Evolutionary conservation across 2,329 filamentous ascomycete genomes (phyloP).

Genomic region (Akanthomyces lecanii): DNA sequence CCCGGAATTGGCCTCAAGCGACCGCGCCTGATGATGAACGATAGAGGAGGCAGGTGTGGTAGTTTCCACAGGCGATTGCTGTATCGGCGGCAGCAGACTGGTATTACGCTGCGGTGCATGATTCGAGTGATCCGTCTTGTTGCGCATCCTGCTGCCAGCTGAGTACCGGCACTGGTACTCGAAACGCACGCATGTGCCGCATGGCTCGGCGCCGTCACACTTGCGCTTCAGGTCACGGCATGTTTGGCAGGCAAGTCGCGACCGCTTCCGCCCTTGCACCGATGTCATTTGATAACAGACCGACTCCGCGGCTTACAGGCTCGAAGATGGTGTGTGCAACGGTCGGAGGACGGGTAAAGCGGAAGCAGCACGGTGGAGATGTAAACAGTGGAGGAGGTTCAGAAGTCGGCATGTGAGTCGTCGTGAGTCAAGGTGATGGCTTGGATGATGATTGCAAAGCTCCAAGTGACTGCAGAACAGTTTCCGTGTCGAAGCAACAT

Average conservation of each 20-base stretch:
- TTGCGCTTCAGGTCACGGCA: constrained; percentile 54
- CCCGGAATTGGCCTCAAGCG: constrained; percentile 54
- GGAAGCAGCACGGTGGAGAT: constrained; percentile 12
- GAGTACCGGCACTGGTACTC: constrained; percentile 50
- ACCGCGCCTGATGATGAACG: constrained; percentile 23
- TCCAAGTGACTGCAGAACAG: neutral
- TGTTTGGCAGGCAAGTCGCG: constrained; percentile 44
- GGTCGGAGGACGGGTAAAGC: constrained; percentile 11
- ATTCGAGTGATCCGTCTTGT: constrained; percentile 11
- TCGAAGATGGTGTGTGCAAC: neutral
- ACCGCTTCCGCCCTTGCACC: constrained; percentile 30
- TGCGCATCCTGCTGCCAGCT: constrained; percentile 20
- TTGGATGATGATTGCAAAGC: neutral
- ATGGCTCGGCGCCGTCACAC: constrained; percentile 51
- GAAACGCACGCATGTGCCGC: constrained; percentile 48
- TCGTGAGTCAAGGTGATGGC: neutral
- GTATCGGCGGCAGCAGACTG: neutral
- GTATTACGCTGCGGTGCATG: neutral
- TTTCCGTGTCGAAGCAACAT: neutral
- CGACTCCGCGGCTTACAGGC: neutral
- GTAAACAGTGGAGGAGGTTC: neutral
- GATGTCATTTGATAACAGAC: neutral
- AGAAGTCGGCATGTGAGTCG: neutral
- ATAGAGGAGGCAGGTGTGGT: constrained; percentile 25
- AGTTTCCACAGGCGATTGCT: constrained; percentile 16